Evolutionary conservation across 345 rosid species (phyloP).

Genomic region (Gossypium turneri): DNA sequence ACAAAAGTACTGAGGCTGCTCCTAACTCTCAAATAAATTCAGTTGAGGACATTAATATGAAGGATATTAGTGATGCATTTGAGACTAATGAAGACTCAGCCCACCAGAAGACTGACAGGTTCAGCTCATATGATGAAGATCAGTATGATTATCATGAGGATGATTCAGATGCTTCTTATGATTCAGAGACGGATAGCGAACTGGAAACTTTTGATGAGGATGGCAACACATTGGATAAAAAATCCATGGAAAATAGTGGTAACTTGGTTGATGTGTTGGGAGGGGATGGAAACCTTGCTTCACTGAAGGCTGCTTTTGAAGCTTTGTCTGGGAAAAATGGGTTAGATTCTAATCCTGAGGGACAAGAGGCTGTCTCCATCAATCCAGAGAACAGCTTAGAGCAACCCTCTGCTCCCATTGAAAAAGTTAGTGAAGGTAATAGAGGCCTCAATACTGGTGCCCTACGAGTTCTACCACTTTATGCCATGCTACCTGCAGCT

Average conservation of each 20-base stretch:
- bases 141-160: conserved; percentile 32
- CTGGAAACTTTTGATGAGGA: conserved; percentile 44
- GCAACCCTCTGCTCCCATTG: conserved; percentile 16
- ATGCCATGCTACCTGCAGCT: conserved; percentile 85
- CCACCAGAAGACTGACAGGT: conserved; percentile 43
- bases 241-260: conserved; percentile 26
- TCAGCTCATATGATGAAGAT: conserved; percentile 55
- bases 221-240: conserved; percentile 24
- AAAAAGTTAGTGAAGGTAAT: conserved; percentile 27
- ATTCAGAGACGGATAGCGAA: conserved; percentile 67
- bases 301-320: conserved; percentile 73
- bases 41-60: conserved; percentile 48
- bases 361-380: conserved; percentile 9
- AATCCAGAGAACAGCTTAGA: conserved; percentile 23
- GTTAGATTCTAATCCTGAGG: conserved; percentile 22
- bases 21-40: conserved; percentile 30
- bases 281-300: conserved; percentile 44
- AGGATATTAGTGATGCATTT: conserved; percentile 79
- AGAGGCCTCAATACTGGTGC: conserved; percentile 24
- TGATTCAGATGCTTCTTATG: conserved; percentile 45
- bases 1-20: conserved; percentile 27
- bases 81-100: conserved; percentile 32
- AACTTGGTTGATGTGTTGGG: conserved; percentile 27
- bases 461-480: conserved; percentile 74
- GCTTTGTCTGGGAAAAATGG: conserved; percentile 45